phyloP scores from a whole-genome alignment of 768 basidiomycete genomes.

The Auricularia cornea region DNA sequence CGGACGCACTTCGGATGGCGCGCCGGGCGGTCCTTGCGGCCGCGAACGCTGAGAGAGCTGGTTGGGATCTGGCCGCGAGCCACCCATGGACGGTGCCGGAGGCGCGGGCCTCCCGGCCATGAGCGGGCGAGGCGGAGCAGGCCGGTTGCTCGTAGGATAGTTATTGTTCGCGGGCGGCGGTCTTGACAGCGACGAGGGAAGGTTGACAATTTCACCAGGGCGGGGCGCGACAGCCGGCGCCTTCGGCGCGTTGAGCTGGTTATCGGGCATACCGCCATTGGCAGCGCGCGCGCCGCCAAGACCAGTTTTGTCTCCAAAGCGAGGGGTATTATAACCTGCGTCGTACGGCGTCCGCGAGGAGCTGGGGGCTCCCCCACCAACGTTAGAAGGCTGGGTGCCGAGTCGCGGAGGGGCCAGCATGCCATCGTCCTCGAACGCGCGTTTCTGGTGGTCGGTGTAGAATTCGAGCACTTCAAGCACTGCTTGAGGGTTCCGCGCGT shows the following conservation, averaged over 20 bases:
- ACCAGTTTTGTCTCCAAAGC: constrained; percentile 89
- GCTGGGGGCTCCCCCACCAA: constrained; percentile 7
- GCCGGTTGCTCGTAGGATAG: too few relatives aligned
- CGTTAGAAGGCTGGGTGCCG: constrained; percentile 14
- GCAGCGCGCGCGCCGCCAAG: constrained; percentile 51
- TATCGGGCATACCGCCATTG: not conserved
- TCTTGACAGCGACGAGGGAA: not conserved
- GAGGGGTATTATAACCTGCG: constrained; percentile 24
- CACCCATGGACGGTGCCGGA: too few relatives aligned
- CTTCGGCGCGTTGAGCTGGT: not conserved
- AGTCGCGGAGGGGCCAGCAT: constrained; percentile 26
- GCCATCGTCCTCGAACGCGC: constrained; percentile 65
- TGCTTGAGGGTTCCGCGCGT: constrained; percentile 93
- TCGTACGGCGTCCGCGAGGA: constrained; percentile 23
- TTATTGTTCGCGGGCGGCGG: too few relatives aligned
- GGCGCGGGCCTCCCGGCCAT: too few relatives aligned
- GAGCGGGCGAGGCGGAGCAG: too few relatives aligned
- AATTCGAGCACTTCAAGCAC: constrained; percentile 97
- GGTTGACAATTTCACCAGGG: not conserved
- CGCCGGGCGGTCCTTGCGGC: constrained; percentile 31
- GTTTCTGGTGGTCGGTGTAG: constrained; percentile 95
- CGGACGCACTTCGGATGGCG: constrained; percentile 4
- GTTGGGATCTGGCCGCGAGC: not conserved
- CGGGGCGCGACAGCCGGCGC: not conserved
- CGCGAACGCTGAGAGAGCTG: constrained; percentile 17